These are phyloP conservation scores for Phaffia tasmanica DNA, from an alignment of 768 basidiomycete species.

Conservation along the genomic window DNA sequence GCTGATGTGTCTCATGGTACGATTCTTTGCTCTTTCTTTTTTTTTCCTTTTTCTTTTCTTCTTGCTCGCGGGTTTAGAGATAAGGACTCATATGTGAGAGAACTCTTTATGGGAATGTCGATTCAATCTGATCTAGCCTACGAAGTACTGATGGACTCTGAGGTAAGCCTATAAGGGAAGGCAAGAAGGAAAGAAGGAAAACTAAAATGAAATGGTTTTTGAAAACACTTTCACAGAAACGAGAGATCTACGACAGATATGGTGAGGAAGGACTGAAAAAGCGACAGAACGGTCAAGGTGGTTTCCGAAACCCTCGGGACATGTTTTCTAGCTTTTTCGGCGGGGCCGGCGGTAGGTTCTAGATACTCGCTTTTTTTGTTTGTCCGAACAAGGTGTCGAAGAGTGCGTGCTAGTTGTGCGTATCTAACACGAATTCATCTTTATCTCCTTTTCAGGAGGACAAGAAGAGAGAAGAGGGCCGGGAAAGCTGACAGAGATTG, in stretches of 20 bases:
- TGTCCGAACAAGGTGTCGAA: background rate
- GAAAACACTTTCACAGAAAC: slow-evolving; percentile 50
- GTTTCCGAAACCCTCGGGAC: slow-evolving; percentile 76
- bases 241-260: slow-evolving; percentile 82
- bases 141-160: slow-evolving; percentile 79
- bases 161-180: slow-evolving; percentile 46
- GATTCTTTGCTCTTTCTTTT: slow-evolving; percentile 28
- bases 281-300: slow-evolving; percentile 58
- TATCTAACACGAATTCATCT: too few species aligned
- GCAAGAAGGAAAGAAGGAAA: too few species aligned
- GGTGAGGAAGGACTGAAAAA: slow-evolving; percentile 88
- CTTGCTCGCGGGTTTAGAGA: background rate
- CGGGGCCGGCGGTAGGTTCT: slow-evolving; percentile 40
- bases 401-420: too few species aligned
- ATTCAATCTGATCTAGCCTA: slow-evolving; percentile 49
- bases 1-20: slow-evolving; percentile 81
- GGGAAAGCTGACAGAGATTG: slow-evolving; percentile 66
- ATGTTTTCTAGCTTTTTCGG: slow-evolving; percentile 90
- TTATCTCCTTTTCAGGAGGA: slow-evolving; percentile 41
- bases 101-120: slow-evolving; percentile 32
- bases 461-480: slow-evolving; percentile 66
- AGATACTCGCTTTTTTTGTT: background rate
- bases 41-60: background rate
- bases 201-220: too few species aligned
- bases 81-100: background rate